Base-by-base conservation (phyloP, 768 basidiomycete species). In the Lactarius indigo region DNA sequence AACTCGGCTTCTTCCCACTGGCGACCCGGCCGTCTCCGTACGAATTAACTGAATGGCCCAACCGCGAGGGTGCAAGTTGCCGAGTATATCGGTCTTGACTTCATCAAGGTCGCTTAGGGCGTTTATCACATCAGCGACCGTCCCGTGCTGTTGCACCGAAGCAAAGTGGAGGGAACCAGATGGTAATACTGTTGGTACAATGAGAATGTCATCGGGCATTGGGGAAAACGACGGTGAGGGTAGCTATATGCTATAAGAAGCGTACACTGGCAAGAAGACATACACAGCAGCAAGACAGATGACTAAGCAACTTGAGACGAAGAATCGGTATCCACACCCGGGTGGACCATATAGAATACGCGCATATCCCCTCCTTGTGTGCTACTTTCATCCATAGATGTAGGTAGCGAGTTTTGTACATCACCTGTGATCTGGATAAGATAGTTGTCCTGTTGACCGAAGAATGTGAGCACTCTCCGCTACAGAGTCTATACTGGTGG, bases 261-360 rank as follows among this genome's bases (percentile, higher is more conserved):
- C 33, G 33, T 54, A 60, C 56, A 61, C 50, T 31, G 67, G 37
- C 23, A 26, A 37, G 9, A 23, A 28, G 28, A 70, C 17, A 63
- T 50, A 69, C 61, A 50, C 17, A 31, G 64, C 18, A 52, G 65
- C 0, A 30, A 54, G 18, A 33, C 13, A 44, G 13, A 68, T 68
- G 66, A 67, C 66, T 67, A 67, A 67, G 66, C 66, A 55, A 18
- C 37, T 17, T 18, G 7, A 28, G 5, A 15, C 33, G 66, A 68
- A 8, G 66, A 64, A 65, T 94, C 91, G 10, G 85, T 84, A 72
- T 94, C 92, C 41, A 94, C 92, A 2, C 87, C 85, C 1, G 92
- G 92, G 79, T 95, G 94, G 3, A 96, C 92, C 86, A 96, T 88
- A 74, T 95, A 96, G 75, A 87, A 89, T 57, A 94, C 83, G 23